Evolutionary conservation across 768 basidiomycete genomes (phyloP).

Genomic region (Mycena maculata): DNA sequence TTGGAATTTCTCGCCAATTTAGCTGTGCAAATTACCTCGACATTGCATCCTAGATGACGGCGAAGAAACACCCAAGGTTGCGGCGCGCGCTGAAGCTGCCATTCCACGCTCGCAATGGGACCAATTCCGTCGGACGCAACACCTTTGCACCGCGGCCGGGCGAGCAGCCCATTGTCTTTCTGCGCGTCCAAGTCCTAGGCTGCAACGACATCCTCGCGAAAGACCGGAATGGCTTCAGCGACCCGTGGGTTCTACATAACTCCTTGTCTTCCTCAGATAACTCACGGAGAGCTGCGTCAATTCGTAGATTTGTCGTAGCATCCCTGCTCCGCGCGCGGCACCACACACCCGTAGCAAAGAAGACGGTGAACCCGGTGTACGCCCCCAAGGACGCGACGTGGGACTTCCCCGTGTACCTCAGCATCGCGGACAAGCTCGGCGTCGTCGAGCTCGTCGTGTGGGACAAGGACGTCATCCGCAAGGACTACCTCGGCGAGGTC

Average conservation of each 20-base stretch:
- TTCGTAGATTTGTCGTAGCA: constrained; percentile 73
- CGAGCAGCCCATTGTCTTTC: constrained; percentile 73
- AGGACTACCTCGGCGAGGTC: constrained; percentile 95
- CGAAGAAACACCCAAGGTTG: constrained; percentile 31
- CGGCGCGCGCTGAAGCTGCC: constrained; percentile 32
- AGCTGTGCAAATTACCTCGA: neutral
- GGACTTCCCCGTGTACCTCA: constrained; percentile 87
- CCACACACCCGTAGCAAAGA: constrained; percentile 82
- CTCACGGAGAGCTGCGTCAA: too few species aligned
- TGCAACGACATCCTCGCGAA: constrained; percentile 73
- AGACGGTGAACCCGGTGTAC: constrained; percentile 76
- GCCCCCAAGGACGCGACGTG: constrained; percentile 82
- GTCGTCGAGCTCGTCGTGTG: constrained; percentile 89
- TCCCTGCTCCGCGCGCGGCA: constrained; percentile 68
- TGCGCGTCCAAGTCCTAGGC: constrained; percentile 75
- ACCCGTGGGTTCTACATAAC: constrained; percentile 62
- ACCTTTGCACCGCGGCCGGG: constrained; percentile 60
- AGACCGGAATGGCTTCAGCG: constrained; percentile 76
- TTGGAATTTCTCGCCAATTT: too few species aligned
- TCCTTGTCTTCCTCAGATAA: neutral
- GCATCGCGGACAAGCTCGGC: constrained; percentile 77
- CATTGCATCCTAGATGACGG: constrained; percentile 1
- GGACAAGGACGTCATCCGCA: constrained; percentile 91
- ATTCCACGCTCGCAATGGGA: constrained; percentile 17
- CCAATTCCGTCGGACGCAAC: constrained; percentile 17